Evolutionary conservation across 352 stramenopile species (phyloP), one percentile per base, ranked within the genome.

Genomic region (Globisporangium nodosum): DNA sequence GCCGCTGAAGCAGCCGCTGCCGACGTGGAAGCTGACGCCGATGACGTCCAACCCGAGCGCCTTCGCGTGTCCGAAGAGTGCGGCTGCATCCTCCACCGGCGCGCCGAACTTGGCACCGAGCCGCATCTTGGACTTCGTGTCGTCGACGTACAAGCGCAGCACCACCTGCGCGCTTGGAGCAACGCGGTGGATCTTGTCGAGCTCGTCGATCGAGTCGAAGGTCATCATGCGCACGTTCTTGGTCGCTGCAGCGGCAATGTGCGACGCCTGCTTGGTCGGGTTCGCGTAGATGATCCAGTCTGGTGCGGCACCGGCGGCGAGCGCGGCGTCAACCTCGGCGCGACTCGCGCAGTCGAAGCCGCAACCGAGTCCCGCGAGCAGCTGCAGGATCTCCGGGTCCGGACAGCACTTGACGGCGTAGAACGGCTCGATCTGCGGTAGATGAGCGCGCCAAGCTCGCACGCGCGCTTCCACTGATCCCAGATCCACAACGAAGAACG

Each of bases 401-500:
- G 90, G 88, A 74, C 98, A 98, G 75, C 94, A 98, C 71, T 99
- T 99, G 70, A 98, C 90, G 46, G 96, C 96, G 71, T 98, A 98
- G 70, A 90, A 98, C 20, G 94, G 92, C 51, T 88, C 76, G 35
- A 98, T 85, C 16, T 92, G 69, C 16, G 87, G 88, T 51, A 97
- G 71, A 52, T 85, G 80, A 52, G 82, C 54, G 60, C 85, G 68
- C 88, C 88, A 97, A 54, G 94, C 74, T 59, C 85, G 84, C 64
- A 83, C 90, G 47, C 87, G 84, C 27, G 89, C 81, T 56, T 92
- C 83, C 24, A 96, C 66, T 30, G 85, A 85, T 50, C 68, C 70
- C 52, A 87, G 88, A 71, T 97, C 87, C 39, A 96, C 88, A 35
- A 96, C 81, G 75, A 95, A 97, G 67, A 97, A 97, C 5, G 86